A percentile compares a stretch with the other conserved stretches of the same genome.
phyloP scores from a whole-genome alignment of 306 rosid genomes.

The Quercus variabilis region DNA sequence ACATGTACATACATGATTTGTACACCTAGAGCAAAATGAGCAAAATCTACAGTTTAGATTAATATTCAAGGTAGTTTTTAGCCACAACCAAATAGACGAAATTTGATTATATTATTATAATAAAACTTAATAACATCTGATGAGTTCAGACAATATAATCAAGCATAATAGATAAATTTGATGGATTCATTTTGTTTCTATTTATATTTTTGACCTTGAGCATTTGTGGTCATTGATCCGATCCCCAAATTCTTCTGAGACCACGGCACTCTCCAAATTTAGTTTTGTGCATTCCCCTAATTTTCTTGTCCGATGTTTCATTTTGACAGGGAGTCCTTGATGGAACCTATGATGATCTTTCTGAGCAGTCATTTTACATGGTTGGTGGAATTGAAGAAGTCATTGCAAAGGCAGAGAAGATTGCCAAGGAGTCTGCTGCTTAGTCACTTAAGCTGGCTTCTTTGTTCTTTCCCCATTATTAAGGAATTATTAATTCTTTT shows the following conservation, averaged over 20 bases:
- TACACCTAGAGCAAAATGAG: no score
- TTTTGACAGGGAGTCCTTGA: neutral
- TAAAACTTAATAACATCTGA: no score
- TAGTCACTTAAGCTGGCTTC: constrained; percentile 6
- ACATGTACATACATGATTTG: no score
- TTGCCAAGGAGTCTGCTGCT: constrained; percentile 79
- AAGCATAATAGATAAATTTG: no score
- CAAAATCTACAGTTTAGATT: no score
- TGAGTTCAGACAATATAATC: no score
- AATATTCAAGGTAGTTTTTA: no score
- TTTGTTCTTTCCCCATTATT: neutral
- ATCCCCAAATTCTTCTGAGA: neutral
- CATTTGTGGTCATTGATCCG: no score
- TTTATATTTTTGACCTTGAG: no score
- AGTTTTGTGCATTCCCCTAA: neutral
- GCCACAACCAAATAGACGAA: no score
- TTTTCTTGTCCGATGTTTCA: neutral
- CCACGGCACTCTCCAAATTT: neutral
- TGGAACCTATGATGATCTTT: neutral
- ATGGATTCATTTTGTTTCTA: no score
- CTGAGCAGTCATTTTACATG: constrained; percentile 38
- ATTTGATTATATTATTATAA: no score
- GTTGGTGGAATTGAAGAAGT: constrained; percentile 98
- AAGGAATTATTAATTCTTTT: neutral
- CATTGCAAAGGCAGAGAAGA: constrained; percentile 94